Percentiles rank a stretch among this genome's conserved stretches.
These are phyloP conservation scores for Pelargonium citronellum DNA, from an alignment of 441 rosid genomes.

Conservation along the genomic window DNA sequence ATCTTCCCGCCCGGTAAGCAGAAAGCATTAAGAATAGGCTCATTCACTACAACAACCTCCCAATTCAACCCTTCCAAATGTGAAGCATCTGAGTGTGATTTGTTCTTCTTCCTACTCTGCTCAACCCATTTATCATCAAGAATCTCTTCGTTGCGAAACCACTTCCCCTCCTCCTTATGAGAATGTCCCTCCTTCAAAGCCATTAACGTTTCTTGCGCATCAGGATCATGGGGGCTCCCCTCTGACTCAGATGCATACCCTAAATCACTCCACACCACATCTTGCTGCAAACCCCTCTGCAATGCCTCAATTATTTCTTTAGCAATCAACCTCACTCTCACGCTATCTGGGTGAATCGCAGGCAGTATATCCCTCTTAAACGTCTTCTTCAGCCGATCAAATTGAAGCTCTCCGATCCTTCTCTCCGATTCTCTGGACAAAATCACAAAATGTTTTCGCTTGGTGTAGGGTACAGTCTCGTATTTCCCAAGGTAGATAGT, in stretches of 20 bases:
- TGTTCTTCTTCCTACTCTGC: slow-evolving; percentile 55
- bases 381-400: slow-evolving; percentile 46
- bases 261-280: slow-evolving; percentile 62
- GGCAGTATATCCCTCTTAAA: slow-evolving; percentile 73
- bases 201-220: slow-evolving; percentile 36
- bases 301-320: slow-evolving; percentile 67
- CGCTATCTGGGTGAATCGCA: slow-evolving; percentile 74
- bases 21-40: slow-evolving; percentile 66
- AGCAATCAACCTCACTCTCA: slow-evolving; percentile 62
- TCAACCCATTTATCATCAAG: slow-evolving; percentile 87
- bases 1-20: slow-evolving; percentile 88
- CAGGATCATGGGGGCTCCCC: slow-evolving; percentile 22
- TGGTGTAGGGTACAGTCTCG: slow-evolving; percentile 86
- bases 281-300: slow-evolving; percentile 66
- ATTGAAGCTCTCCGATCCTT: slow-evolving; percentile 57
- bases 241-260: slow-evolving; percentile 54
- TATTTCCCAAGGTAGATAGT: slow-evolving; percentile 59
- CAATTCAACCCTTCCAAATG: slow-evolving; percentile 81
- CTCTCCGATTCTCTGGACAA: slow-evolving; percentile 62
- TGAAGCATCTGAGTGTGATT: slow-evolving; percentile 33
- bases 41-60: slow-evolving; percentile 88
- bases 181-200: slow-evolving; percentile 45
- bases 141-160: slow-evolving; percentile 48
- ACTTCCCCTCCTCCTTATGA: slow-evolving; percentile 27
- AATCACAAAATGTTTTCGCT: slow-evolving; percentile 73